These are phyloP conservation scores for Blumeria hordei DNA, from an alignment of 2,329 filamentous ascomycete genomes.

Conservation along the genomic window DNA sequence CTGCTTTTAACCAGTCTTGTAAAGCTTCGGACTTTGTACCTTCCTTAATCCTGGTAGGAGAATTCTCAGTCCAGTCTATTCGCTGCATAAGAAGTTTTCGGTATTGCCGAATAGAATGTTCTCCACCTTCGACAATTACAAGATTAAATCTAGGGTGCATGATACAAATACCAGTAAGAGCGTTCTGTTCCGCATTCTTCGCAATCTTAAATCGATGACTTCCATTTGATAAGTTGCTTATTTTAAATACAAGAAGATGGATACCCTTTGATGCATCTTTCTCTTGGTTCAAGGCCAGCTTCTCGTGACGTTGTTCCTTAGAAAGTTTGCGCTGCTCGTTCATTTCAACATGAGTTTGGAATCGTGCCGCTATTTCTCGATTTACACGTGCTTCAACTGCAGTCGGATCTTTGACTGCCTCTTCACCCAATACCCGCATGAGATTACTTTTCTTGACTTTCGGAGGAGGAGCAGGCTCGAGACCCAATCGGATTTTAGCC, in stretches of 20 bases:
- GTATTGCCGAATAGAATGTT: slow-evolving; percentile 61
- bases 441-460: slow-evolving; percentile 96
- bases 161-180: slow-evolving; percentile 71
- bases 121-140: slow-evolving; percentile 76
- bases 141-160: slow-evolving; percentile 76
- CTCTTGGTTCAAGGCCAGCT: slow-evolving; percentile 59
- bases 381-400: slow-evolving; percentile 90
- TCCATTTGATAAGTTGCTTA: slow-evolving; percentile 72
- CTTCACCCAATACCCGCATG: slow-evolving; percentile 83
- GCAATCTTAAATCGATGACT: slow-evolving; percentile 84
- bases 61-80: slow-evolving; percentile 86
- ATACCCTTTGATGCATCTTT: slow-evolving; percentile 75
- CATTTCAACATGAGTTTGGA: slow-evolving; percentile 46
- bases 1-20: slow-evolving; percentile 53
- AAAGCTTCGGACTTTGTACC: slow-evolving; percentile 37
- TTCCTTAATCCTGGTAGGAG: slow-evolving; percentile 36
- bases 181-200: slow-evolving; percentile 74
- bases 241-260: slow-evolving; percentile 66
- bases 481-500: slow-evolving; percentile 76
- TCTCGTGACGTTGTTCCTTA: slow-evolving; percentile 69
- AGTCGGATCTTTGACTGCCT: slow-evolving; percentile 79
- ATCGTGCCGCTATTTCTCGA: slow-evolving; percentile 70
- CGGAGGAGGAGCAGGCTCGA: slow-evolving; percentile 72
- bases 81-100: slow-evolving; percentile 85
- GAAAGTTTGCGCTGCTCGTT: slow-evolving; percentile 77